phyloP scores from a whole-genome alignment of 2,329 filamentous ascomycete genomes.

The Neopestalotiopsis rosae region DNA sequence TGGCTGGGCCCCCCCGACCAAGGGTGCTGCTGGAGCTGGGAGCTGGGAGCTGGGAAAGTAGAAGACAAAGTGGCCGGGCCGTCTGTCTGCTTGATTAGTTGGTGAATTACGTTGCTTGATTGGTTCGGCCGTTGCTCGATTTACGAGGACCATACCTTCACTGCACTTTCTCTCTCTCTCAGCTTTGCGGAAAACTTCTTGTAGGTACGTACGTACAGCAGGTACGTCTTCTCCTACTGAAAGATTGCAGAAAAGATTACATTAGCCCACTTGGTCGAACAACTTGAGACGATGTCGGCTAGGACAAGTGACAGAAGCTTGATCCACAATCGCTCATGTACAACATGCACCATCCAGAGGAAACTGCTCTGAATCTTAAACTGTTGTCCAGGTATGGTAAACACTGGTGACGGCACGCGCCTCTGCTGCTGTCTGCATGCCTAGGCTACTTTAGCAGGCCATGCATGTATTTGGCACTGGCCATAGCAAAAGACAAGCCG shows the following conservation, averaged over 20 bases:
- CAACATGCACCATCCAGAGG: not conserved
- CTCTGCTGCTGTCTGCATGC: not conserved
- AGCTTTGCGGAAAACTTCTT: not conserved
- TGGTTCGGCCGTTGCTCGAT: slow-evolving; percentile 1
- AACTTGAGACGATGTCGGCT: slow-evolving; percentile 21
- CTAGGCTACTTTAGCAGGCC: not conserved
- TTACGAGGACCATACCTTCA: not conserved
- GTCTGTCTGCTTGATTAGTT: not conserved
- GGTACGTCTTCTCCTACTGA: not conserved
- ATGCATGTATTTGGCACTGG: not conserved
- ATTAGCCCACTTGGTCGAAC: slow-evolving; percentile 22
- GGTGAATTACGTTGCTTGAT: not conserved
- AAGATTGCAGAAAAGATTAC: slow-evolving; percentile 6
- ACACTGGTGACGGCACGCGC: not conserved
- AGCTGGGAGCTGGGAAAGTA: no score
- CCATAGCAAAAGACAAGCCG: not conserved
- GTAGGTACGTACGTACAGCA: not conserved
- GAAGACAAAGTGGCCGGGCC: not conserved
- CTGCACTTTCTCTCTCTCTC: not conserved
- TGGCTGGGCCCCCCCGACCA: no score
- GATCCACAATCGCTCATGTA: slow-evolving; percentile 20
- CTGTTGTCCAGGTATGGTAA: slow-evolving; percentile 9
- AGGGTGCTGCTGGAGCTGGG: no score
- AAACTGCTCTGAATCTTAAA: not conserved
- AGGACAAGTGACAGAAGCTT: slow-evolving; percentile 22